Evolutionary conservation across 108 stramenopile genomes (phyloP).

Genomic region (Cyclotella atomus): DNA sequence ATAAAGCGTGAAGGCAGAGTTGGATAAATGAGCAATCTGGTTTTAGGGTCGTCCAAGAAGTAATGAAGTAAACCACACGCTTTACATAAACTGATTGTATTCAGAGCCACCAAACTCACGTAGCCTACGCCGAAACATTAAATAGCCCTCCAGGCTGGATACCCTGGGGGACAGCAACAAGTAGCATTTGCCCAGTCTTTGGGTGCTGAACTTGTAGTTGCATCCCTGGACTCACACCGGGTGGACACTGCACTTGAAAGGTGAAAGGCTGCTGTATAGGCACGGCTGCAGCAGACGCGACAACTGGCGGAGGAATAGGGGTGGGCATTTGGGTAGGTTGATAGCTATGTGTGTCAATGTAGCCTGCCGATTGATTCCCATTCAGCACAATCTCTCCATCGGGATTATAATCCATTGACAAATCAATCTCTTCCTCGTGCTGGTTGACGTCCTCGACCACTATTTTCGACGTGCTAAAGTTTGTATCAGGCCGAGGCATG

Average conservation of each 20-base stretch:
- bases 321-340: conserved; percentile 14
- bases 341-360: conserved; percentile 36
- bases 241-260: conserved; percentile 67
- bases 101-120: no score
- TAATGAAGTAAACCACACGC: no score
- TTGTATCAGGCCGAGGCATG: conserved; percentile 47
- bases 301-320: conserved; percentile 24
- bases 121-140: conserved; percentile 48
- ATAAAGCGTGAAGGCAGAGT: no score
- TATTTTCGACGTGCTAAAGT: conserved; percentile 28
- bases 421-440: conserved; percentile 42
- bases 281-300: conserved; percentile 20
- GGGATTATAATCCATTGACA: conserved; percentile 33
- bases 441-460: conserved; percentile 19
- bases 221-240: conserved; percentile 61
- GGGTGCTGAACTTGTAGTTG: conserved; percentile 68
- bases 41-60: no score
- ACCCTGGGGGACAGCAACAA: conserved; percentile 65
- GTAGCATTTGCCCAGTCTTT: conserved; percentile 51
- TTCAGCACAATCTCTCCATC: conserved; percentile 47
- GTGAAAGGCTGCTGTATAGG: conserved; percentile 28
- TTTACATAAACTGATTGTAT: no score
- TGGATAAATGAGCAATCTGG: no score
- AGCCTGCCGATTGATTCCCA: conserved; percentile 15
- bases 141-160: conserved; percentile 60